These are phyloP conservation scores for Termitomyces sp. DNA, from an alignment of 768 basidiomycete species.

Conservation along the genomic window DNA sequence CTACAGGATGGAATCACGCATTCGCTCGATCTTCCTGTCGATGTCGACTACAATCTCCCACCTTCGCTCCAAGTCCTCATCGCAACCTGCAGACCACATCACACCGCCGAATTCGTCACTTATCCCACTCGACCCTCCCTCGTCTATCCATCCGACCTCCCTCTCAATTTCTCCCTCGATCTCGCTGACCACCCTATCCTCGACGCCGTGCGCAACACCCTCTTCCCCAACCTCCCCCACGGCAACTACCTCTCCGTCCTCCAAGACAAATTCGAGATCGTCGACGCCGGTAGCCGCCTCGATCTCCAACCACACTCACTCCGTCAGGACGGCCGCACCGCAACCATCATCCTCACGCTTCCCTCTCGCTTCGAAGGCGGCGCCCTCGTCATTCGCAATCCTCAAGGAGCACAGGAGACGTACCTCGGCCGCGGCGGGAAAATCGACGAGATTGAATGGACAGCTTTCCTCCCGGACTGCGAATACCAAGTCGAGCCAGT, in stretches of 20 bases:
- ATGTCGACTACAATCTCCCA: constrained; percentile 69
- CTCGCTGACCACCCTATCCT: constrained; percentile 81
- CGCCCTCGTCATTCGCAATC: constrained; percentile 51
- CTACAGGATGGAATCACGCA: constrained; percentile 72
- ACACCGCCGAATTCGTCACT: constrained; percentile 46
- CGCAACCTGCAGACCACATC: constrained; percentile 67
- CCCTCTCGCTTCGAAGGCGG: constrained; percentile 77
- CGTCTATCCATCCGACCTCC: constrained; percentile 69
- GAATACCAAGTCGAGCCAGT: constrained; percentile 73
- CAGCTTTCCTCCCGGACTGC: constrained; percentile 71
- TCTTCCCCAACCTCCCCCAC: constrained; percentile 68
- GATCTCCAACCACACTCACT: constrained; percentile 48
- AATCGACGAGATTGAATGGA: constrained; percentile 72
- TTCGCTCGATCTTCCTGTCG: constrained; percentile 79
- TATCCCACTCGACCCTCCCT: constrained; percentile 61
- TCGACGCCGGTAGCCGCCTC: constrained; percentile 58
- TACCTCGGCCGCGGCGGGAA: constrained; percentile 63
- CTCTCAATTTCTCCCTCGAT: constrained; percentile 73
- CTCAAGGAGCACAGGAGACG: constrained; percentile 54
- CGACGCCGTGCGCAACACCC: constrained; percentile 63
- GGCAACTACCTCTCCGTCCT: constrained; percentile 70
- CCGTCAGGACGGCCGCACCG: constrained; percentile 64
- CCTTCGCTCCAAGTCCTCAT: constrained; percentile 78
- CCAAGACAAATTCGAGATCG: constrained; percentile 68
- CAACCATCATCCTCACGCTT: constrained; percentile 70